Evolutionary conservation across 495 filamentous ascomycete genomes (phyloP).

Genomic region (Aspergillus kassunensis): DNA sequence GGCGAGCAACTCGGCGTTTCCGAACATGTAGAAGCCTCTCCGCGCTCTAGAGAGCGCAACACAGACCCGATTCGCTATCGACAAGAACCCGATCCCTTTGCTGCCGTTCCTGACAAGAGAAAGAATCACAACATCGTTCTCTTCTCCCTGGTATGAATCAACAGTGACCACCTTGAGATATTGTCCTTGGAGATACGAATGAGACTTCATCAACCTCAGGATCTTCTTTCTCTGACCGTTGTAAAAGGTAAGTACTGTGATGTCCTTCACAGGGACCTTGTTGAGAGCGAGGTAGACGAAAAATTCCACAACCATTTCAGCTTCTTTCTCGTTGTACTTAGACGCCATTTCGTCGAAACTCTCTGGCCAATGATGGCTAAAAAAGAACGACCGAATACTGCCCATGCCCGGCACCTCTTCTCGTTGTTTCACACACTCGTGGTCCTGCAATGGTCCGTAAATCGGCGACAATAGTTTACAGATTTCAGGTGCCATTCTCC

Average conservation of each 20-base stretch:
- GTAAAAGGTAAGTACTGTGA: constrained; percentile 90
- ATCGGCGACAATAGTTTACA: constrained; percentile 60
- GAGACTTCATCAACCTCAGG: constrained; percentile 45
- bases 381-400: constrained; percentile 61
- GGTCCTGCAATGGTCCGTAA: constrained; percentile 65
- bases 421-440: constrained; percentile 58
- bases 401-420: constrained; percentile 78
- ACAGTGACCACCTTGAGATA: constrained; percentile 74
- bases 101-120: constrained; percentile 76
- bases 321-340: constrained; percentile 68
- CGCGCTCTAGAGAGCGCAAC: constrained; percentile 88
- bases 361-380: constrained; percentile 69
- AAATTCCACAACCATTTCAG: constrained; percentile 71
- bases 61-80: constrained; percentile 73
- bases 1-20: constrained; percentile 59
- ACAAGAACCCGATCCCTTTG: constrained; percentile 64
- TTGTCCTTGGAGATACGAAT: constrained; percentile 43
- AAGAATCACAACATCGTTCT: constrained; percentile 81
- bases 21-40: constrained; percentile 83
- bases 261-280: constrained; percentile 51
- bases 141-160: constrained; percentile 92
- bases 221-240: constrained; percentile 75
- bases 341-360: constrained; percentile 60
- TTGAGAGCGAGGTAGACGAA: constrained; percentile 69
- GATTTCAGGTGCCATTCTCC: constrained; percentile 73